A percentile compares a stretch with the other conserved stretches of the same genome.
Conservation (phyloP, 1,284 basidiomycete genomes). For the Rugosomyces carneus region DNA sequence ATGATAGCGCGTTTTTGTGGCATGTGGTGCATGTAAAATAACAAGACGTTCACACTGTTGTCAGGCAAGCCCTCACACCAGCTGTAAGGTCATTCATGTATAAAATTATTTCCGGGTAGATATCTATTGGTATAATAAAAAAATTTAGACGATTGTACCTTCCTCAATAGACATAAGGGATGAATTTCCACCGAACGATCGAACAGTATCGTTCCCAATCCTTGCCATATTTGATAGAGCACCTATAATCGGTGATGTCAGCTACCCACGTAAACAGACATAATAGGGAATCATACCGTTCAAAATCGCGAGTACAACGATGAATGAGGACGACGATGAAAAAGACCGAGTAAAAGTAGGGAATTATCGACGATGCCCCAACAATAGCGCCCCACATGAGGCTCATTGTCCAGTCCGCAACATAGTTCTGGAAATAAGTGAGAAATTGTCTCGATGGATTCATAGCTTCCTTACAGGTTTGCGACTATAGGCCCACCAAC, state of each 20-base stretch:
- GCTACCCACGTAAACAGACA: background rate
- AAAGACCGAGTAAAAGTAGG: conserved; percentile 94
- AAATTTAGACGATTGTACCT: background rate
- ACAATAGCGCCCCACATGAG: conserved; percentile 89
- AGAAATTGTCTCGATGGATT: background rate
- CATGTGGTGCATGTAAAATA: no score
- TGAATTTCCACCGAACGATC: conserved; percentile 86
- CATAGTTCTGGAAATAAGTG: conserved; percentile 57
- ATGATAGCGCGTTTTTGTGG: no score
- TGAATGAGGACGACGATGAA: conserved; percentile 88
- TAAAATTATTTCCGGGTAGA: background rate
- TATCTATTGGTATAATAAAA: conserved; percentile 1
- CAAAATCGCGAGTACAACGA: conserved; percentile 87
- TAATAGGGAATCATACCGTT: conserved; percentile 47
- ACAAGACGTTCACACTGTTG: no score
- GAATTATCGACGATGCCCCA: conserved; percentile 81
- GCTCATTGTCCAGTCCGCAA: conserved; percentile 85
- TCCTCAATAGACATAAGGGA: conserved; percentile 61
- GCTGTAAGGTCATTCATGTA: background rate
- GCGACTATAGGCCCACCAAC: conserved; percentile 88
- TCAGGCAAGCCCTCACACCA: no score
- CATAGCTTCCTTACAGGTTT: conserved; percentile 60
- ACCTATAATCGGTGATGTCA: conserved; percentile 35
- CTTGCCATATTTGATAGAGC: conserved; percentile 90
- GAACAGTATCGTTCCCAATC: conserved; percentile 91